phyloP scores from a whole-genome alignment of 208 protist species.

The Plasmodiophora brassicae region DNA sequence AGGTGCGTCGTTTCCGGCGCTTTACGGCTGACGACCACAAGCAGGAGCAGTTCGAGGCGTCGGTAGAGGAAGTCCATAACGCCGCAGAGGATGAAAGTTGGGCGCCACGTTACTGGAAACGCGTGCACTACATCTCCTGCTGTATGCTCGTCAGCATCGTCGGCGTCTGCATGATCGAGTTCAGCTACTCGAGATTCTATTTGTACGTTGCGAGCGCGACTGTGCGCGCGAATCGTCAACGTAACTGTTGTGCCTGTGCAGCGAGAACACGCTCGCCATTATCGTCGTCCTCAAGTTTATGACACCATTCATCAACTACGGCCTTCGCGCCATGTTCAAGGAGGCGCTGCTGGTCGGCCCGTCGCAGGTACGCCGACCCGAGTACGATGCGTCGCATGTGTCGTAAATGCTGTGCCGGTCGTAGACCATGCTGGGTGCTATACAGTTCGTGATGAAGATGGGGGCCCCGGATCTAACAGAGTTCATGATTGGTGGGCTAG shows the following conservation, averaged over 20 bases:
- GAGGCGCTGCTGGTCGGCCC: neutral
- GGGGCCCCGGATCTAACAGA: constrained; percentile 2
- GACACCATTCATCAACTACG: neutral
- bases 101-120: neutral
- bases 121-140: neutral
- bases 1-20: neutral
- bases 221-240: too few relatives aligned
- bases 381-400: too few relatives aligned
- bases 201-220: neutral
- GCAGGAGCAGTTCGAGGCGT: neutral
- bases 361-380: neutral
- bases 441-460: constrained; percentile 18
- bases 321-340: neutral
- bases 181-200: neutral
- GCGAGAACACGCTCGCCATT: neutral
- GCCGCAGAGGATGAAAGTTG: neutral
- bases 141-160: neutral
- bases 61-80: neutral
- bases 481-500: neutral
- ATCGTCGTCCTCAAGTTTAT: neutral
- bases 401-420: neutral
- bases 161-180: neutral
- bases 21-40: neutral
- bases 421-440: neutral
- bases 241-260: neutral